phyloP scores from a whole-genome alignment of 169 alveolate species.

The Eimeria falciformis region DNA sequence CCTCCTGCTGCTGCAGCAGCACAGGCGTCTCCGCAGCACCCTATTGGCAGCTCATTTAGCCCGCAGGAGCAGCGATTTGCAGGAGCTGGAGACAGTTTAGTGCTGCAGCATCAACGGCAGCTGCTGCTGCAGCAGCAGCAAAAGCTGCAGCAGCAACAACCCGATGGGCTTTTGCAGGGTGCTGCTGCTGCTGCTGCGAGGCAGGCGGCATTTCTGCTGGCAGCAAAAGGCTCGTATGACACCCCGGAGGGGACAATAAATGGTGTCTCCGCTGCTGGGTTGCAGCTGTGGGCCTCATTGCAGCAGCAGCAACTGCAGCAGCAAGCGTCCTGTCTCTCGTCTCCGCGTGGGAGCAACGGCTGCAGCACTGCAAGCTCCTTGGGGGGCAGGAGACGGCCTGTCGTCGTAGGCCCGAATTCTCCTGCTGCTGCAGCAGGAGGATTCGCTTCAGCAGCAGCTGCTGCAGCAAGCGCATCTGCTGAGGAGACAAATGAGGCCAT shows the following conservation, averaged over 20 bases:
- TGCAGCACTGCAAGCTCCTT: neutral
- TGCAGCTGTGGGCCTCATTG: neutral
- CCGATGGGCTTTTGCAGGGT: neutral
- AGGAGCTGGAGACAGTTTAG: neutral
- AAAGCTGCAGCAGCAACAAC: conserved; percentile 24
- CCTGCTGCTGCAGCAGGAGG: conserved; percentile 15
- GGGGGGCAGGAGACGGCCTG: conserved; percentile 3
- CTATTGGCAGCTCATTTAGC: neutral
- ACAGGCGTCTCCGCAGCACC: neutral
- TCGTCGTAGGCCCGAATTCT: conserved; percentile 14
- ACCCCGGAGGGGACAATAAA: neutral
- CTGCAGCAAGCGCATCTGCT: conserved; percentile 31
- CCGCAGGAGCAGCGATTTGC: neutral
- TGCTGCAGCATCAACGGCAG: conserved; percentile 42
- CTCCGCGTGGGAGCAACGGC: conserved; percentile 39
- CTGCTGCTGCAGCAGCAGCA: conserved; percentile 58
- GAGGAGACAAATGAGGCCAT: neutral
- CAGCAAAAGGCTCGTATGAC: neutral
- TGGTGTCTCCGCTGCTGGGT: neutral
- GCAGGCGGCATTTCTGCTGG: too few species aligned
- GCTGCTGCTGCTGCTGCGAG: neutral
- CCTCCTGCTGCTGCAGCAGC: conserved; percentile 10
- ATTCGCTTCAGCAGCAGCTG: conserved; percentile 5
- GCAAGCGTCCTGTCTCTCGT: neutral
- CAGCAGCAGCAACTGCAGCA: conserved; percentile 47